phyloP scores from a whole-genome alignment of 108 stramenopile species.

The Cyclotella baltica region DNA sequence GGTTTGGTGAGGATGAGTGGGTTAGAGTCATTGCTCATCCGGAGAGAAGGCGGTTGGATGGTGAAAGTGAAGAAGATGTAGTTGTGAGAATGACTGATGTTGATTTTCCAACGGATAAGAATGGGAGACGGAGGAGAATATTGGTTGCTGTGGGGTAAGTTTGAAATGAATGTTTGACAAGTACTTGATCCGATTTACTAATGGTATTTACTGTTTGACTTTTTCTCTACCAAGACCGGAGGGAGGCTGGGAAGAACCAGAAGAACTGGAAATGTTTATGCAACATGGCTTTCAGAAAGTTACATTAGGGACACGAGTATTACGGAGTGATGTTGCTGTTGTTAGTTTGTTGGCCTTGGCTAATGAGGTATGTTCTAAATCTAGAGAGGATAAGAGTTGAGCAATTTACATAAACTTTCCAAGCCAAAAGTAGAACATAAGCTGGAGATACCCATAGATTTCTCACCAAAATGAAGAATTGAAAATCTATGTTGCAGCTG shows the following conservation, averaged over 20 bases:
- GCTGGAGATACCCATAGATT: too few species aligned
- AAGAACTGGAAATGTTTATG: conserved; percentile 81
- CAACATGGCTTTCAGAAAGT: conserved; percentile 82
- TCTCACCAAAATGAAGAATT: too few species aligned
- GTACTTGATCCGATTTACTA: neutral
- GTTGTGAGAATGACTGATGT: conserved; percentile 65
- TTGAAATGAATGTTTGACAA: too few species aligned
- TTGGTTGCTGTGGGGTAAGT: conserved; percentile 75
- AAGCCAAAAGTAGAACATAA: too few species aligned
- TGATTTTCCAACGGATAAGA: conserved; percentile 54
- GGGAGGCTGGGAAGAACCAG: conserved; percentile 92
- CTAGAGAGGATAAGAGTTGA: neutral
- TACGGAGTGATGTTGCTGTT: conserved; percentile 93
- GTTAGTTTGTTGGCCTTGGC: conserved; percentile 84
- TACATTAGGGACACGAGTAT: conserved; percentile 77
- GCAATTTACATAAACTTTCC: too few species aligned
- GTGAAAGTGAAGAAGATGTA: neutral
- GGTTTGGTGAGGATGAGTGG: conserved; percentile 70
- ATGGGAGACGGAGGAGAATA: conserved; percentile 49
- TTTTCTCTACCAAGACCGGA: conserved; percentile 66
- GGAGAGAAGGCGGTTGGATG: conserved; percentile 46
- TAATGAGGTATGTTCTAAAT: conserved; percentile 67
- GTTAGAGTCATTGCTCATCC: conserved; percentile 87
- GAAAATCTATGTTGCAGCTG: too few species aligned
- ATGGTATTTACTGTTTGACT: neutral